Base-by-base conservation (phyloP, 495 filamentous ascomycete species). In the Trichoderma virens region DNA sequence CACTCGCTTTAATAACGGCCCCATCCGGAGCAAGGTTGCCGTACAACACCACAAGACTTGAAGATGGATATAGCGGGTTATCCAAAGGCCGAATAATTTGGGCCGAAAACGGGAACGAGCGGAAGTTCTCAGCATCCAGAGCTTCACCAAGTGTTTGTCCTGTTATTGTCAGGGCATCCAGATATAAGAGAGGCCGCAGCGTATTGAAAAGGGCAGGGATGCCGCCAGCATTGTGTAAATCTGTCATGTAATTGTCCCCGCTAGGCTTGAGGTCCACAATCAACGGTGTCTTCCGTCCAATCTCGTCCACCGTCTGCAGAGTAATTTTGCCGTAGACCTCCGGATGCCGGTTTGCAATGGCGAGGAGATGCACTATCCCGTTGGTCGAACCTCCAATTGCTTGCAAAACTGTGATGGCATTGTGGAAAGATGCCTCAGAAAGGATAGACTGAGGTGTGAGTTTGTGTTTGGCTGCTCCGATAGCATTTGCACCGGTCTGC, bases 351-450 rank as follows among this genome's bases (percentile, higher is more conserved):
- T 85, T 85, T 25, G 76, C 73, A 64, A 88, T 88, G 23, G 87
- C 87, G 71, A 90, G 72, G 11, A 90, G 71, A 67, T 90, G 87
- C 0, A 89, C 82, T 6, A 90, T 78, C 5, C 84, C 86, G 73
- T 89, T 90, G 1, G 86, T 89, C 0, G 85, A 87, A 20, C 87
- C 87, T 25, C 87, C 86, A 47, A 89, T 86, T 23, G 87, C 86
- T 65, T 89, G 87, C 2, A 90, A 78, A 0, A 89, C 86, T 2
- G 77, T 86, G 67, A 88, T 86, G 54, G 86, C 86, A 69, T 90
- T 90, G 56, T 83, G 68, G 67, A 90, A 88, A 0, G 86, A 88
- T 43, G 85, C 81, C 13, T 78, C 76, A 0, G 82, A 77, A n/a
- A 90, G 73, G 0, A 89, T 69, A 0, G 75, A 67, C 60, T 88